Percentiles rank a stretch among this genome's conserved stretches.
Conservation (phyloP, 352 stramenopile species). For the Globisporangium carolinianum region DNA sequence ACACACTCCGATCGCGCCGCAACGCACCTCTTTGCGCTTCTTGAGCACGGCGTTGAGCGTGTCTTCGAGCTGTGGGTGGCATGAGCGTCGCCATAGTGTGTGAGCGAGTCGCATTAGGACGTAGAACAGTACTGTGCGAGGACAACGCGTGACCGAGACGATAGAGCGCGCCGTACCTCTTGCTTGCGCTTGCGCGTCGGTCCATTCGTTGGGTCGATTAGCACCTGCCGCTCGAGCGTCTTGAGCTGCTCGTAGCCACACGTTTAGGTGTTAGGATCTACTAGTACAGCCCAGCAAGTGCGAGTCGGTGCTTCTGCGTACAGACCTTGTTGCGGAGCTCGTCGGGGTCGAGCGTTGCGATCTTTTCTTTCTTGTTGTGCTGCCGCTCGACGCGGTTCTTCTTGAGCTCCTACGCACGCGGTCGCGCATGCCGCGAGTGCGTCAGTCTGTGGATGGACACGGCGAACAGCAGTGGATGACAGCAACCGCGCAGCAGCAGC, state of each 20-base stretch:
- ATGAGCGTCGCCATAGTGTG: not conserved
- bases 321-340: conserved; percentile 42
- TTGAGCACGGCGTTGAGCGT: conserved; percentile 61
- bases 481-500: not conserved
- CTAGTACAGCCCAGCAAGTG: too few relatives aligned
- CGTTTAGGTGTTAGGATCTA: too few relatives aligned
- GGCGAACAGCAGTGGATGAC: not conserved
- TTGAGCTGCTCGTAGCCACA: conserved; percentile 29
- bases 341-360: conserved; percentile 43
- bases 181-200: conserved; percentile 69
- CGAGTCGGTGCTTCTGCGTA: not conserved
- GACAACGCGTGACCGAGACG: not conserved
- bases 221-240: conserved; percentile 50
- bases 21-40: conserved; percentile 49
- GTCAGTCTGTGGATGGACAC: not conserved
- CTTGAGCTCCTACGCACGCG: conserved; percentile 46
- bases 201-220: conserved; percentile 55
- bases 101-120: not conserved
- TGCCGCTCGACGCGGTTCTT: conserved; percentile 58
- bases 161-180: conserved; percentile 19
- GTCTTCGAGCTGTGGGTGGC: conserved; percentile 43
- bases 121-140: not conserved
- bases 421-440: too few relatives aligned
- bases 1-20: not conserved
- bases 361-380: conserved; percentile 52